Base-by-base conservation (phyloP, 2,329 filamentous ascomycete genomes). In the Microthyrium microscopicum region DNA sequence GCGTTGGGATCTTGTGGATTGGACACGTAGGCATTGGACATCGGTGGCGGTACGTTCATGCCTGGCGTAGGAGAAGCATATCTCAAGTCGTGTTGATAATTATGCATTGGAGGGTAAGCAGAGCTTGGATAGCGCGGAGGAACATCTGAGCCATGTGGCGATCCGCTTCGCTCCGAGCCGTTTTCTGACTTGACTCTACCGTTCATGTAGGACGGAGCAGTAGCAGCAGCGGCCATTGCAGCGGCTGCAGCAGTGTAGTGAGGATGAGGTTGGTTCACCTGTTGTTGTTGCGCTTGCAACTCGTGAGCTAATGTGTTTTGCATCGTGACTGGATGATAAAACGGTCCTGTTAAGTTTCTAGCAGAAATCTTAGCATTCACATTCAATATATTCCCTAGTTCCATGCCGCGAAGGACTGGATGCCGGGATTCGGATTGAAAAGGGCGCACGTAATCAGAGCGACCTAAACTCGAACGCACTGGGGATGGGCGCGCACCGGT, bases 141-240 rank as follows among this genome's bases (percentile, higher is more conserved):
- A n/a, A n/a, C n/a, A 41, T 69, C 66, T 36, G 62, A 68, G 19
- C 60, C 54, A 45, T 71, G 61, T 29, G 62, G 68, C 37, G 67
- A 63, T 41, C 64, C 58, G 42, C 63, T 66, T 40, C 68, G 66
- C 44, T 73, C 69, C 39, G 68, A 67, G 47, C 66, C 66, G 50
- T 61, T 70, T 51, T 69, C 66, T 33, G 66, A 68, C 42, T 65
- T 65, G 54, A 65, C 64, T 49, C 60, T 53, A 46, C 54, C 55
- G 46, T 60, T 60, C 41, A 58, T 51, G 54, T 62, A 54, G 45
- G 58, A 56, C 36, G 60, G 55, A 44, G 61, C n/a, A n/a, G n/a
- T n/a, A n/a, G n/a, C n/a, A n/a, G n/a, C n/a, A n/a, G n/a, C n/a
- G n/a, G n/a, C n/a, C n/a, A n/a, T n/a, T n/a, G n/a, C n/a, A n/a